These are phyloP conservation scores for Phytophthora pistaciae DNA, from an alignment of 352 stramenopile species.

Conservation along the genomic window DNA sequence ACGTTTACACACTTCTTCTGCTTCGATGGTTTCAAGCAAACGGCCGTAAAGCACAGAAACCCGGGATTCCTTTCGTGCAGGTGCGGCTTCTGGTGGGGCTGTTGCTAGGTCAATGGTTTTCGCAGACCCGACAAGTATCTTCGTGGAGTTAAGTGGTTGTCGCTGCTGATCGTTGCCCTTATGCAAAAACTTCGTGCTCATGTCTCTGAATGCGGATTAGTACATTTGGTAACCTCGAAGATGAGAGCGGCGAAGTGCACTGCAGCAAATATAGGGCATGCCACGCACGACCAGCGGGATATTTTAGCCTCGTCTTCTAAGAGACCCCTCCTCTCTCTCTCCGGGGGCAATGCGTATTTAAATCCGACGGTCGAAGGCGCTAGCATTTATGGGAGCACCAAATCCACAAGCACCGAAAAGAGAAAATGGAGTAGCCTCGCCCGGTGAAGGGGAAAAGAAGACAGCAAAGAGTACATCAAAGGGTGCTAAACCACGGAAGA, in stretches of 20 bases:
- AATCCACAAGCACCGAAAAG: not conserved
- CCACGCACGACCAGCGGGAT: not conserved
- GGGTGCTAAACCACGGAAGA: not conserved
- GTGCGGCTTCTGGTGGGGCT: not conserved
- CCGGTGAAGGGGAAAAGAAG: not conserved
- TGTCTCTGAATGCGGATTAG: no score
- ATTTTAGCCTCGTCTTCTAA: not conserved
- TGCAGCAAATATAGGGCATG: not conserved
- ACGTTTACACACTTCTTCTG: slow-evolving; percentile 27
- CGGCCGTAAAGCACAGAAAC: slow-evolving; percentile 1
- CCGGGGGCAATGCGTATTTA: not conserved
- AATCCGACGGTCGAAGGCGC: not conserved
- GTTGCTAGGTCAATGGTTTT: not conserved
- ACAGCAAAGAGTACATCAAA: not conserved
- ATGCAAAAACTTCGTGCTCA: not conserved
- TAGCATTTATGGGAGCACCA: not conserved
- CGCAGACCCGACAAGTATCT: slow-evolving; percentile 7
- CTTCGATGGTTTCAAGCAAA: slow-evolving; percentile 27
- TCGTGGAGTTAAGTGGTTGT: not conserved
- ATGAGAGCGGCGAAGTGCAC: not conserved
- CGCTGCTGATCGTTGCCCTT: not conserved
- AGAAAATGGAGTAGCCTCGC: no score
- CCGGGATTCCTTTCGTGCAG: not conserved
- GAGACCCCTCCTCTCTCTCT: no score
- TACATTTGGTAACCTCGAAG: no score